Base-by-base conservation (phyloP, 257 asterid genomes). In the Nemophila menziesii region DNA sequence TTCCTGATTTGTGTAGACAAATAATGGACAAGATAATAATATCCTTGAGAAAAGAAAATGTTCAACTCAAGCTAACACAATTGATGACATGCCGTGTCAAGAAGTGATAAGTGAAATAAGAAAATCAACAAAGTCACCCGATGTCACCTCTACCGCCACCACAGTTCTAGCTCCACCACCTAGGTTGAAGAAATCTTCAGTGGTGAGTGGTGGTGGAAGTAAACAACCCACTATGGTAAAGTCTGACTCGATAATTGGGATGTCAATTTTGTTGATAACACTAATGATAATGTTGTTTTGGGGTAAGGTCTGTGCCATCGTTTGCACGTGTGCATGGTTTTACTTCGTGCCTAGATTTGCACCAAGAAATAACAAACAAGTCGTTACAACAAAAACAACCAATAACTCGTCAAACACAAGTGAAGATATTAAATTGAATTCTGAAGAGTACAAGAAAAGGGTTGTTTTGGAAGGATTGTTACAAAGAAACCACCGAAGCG, bases 221-320 rank as follows among this genome's bases (percentile, higher is more conserved):
- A 15, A 18, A 24, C 40, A 16, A 26, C 19, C n/a, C 39, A 42
- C 20, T 11, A 43, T n/a, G 33, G 23, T n/a, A 21, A 54, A 48
- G 2, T 29, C 56, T 41, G 72, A 61, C 48, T 57, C 49, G 16
- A 5, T 57, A 2, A 13, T 48, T 46, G 76, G 72, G 34, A 60
- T 64, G 62, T 52, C 63, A 7, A 36, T 56, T 5, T 21, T 69
- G 37, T 6, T 57, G 66, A 50, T 56, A 12, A 45, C 58, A 3
- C 37, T 69, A 34, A 18, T 54, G 44, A 58, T 58, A 45, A 57
- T 70, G 70, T 23, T 65, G 22, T 19, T 70, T 39, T 65, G 64
- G 58, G 77, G 77, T 2, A 70, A 62, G 36, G 13, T 52, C 4
- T 70, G 62, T 52, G 77, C 77, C 44, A 70, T 70, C 58, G 21